Base-by-base conservation (phyloP, 2,329 filamentous ascomycete genomes). In the Botrytis paeoniae region DNA sequence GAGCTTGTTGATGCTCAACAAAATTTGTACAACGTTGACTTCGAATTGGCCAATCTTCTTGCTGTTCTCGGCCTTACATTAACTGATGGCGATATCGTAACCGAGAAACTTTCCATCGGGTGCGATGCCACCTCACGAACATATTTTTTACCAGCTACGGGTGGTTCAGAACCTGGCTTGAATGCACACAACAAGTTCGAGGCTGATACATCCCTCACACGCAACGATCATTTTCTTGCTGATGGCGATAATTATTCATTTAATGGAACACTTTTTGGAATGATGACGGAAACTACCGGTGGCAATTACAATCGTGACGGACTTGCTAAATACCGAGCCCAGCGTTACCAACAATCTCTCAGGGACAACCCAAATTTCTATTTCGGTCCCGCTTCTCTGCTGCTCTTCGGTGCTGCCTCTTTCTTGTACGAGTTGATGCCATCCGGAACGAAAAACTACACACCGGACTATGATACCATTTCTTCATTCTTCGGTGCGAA, bases 151-250 rank as follows among this genome's bases (percentile, higher is more conserved):
- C 75, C 75, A 32, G 18, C 48, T 9, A 43, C 76, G 12, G 77
- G 75, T 16, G 78, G 78, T 10, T 70, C 73, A 25, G 75, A 78
- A 39, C 78, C 78, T 4, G 78, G 76, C 45, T 68, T 77, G 3
- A 70, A 76, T 57, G 77, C 76, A 29, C 86, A 88, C 78, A 86
- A 87, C 77, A 83, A 84, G 70, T 84, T 87, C 75, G 86, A 88
- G 80, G 81, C 83, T 2, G 86, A 88, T 78, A 84, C 83, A 0
- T 87, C 85, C 60, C 81, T 82, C 66, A 87, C 86, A 0, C 84
- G 86, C 1, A 83, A 85, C 64, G 86, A 88, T 66, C 78, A 88
- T 0, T 80, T 78, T 71, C 32, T 54, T 12, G 59, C 8, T 51
- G 20, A 60, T 75, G 77, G 69, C 10, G 45, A 71, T 41, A 71